Evolutionary conservation across 2,329 filamentous ascomycete genomes (phyloP).

Genomic region (Dothidotthia symphoricarpi): DNA sequence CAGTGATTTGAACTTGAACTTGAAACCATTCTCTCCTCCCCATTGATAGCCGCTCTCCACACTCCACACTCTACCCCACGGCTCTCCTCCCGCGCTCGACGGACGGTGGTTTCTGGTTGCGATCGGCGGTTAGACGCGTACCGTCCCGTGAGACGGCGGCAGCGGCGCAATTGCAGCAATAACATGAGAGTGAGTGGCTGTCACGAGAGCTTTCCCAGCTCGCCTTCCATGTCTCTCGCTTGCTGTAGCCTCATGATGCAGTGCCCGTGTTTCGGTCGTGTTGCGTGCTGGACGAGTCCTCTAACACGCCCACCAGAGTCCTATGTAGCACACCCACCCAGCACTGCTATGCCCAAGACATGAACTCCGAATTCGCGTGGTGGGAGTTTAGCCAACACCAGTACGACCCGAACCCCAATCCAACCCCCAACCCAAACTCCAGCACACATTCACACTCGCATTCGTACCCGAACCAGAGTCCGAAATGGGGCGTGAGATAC

Average conservation of each 20-base stretch:
- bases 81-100: slow-evolving; percentile 5
- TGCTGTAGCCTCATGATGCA: slow-evolving; percentile 10
- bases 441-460: too few relatives aligned
- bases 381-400: slow-evolving; percentile 36
- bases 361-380: slow-evolving; percentile 38
- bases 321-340: slow-evolving; percentile 18
- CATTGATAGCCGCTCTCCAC: slow-evolving; percentile 14
- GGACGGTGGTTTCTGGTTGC: slow-evolving; percentile 9
- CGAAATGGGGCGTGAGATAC: slow-evolving; percentile 21
- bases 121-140: slow-evolving; percentile 21
- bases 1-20: slow-evolving; percentile 19
- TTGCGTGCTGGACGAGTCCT: slow-evolving; percentile 1
- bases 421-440: not conserved
- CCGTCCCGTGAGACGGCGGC: slow-evolving; percentile 12
- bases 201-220: slow-evolving; percentile 19
- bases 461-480: too few relatives aligned
- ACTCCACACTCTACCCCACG: slow-evolving; percentile 29
- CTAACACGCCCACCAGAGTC: slow-evolving; percentile 29
- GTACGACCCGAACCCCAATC: slow-evolving; percentile 16
- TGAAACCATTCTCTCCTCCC: slow-evolving; percentile 23
- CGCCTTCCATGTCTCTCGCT: slow-evolving; percentile 11
- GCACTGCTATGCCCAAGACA: slow-evolving; percentile 40
- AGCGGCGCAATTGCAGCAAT: slow-evolving; percentile 26
- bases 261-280: slow-evolving; percentile 1
- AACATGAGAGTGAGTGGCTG: slow-evolving; percentile 39